phyloP scores from a whole-genome alignment of 192 early-diverging fungal genomes.

The Linnemannia elongata region DNA sequence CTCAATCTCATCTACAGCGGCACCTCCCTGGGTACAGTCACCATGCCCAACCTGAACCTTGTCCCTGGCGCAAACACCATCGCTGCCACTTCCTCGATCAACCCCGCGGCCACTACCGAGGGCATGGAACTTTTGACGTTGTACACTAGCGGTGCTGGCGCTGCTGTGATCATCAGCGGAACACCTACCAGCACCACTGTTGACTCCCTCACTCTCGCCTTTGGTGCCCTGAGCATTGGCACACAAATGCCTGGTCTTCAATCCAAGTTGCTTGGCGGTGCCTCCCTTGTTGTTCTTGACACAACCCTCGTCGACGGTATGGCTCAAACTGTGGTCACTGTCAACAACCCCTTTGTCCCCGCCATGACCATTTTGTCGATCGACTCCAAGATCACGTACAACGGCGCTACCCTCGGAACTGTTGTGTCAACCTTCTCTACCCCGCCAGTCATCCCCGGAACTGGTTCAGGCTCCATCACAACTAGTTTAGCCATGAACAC shows the following conservation, averaged over 20 bases:
- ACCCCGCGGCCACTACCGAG: slow-evolving; percentile 52
- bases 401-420: slow-evolving; percentile 55
- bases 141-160: slow-evolving; percentile 55
- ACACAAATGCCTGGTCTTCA: slow-evolving; percentile 60
- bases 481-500: slow-evolving; percentile 59
- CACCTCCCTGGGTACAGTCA: slow-evolving; percentile 56
- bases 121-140: slow-evolving; percentile 60
- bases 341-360: slow-evolving; percentile 65
- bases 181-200: slow-evolving; percentile 49
- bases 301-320: slow-evolving; percentile 48
- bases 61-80: slow-evolving; percentile 57
- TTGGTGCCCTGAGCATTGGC: slow-evolving; percentile 49
- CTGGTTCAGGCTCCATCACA: slow-evolving; percentile 47
- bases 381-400: slow-evolving; percentile 48
- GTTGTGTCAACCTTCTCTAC: slow-evolving; percentile 56
- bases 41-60: slow-evolving; percentile 56
- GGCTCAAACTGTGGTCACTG: slow-evolving; percentile 56
- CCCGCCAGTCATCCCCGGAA: slow-evolving; percentile 51
- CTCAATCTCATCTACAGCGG: slow-evolving; percentile 55
- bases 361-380: slow-evolving; percentile 59
- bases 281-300: slow-evolving; percentile 46
- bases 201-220: slow-evolving; percentile 54
- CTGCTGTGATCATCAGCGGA: slow-evolving; percentile 52
- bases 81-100: slow-evolving; percentile 55
- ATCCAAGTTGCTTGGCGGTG: slow-evolving; percentile 46